Percentiles rank a stretch among this genome's conserved stretches.
Conservation (phyloP, 495 filamentous ascomycete species). For the Xylaria acuta region DNA sequence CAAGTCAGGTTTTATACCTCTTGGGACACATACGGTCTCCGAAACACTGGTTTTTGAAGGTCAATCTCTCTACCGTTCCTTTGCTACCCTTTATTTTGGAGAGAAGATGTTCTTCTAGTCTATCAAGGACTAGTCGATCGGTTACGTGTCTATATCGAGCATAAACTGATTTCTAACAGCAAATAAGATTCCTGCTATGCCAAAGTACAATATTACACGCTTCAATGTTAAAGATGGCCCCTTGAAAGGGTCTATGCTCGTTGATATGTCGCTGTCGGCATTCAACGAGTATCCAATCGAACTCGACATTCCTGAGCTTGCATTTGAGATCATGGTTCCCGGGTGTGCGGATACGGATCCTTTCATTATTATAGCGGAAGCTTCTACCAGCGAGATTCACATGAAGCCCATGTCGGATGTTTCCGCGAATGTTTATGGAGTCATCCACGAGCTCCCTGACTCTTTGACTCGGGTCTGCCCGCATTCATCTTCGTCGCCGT, state of each 20-base stretch:
- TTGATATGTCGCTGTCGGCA: conserved; percentile 72
- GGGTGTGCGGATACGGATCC: conserved; percentile 76
- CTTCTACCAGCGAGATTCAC: conserved; percentile 67
- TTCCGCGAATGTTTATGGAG: conserved; percentile 68
- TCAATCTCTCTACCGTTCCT: conserved; percentile 68
- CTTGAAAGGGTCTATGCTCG: conserved; percentile 69
- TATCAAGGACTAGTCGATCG: not conserved
- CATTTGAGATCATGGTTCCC: conserved; percentile 82
- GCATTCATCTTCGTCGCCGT: conserved; percentile 73
- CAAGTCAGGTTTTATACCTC: conserved; percentile 75
- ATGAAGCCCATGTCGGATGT: conserved; percentile 70
- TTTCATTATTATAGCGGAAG: conserved; percentile 69
- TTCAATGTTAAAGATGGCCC: conserved; percentile 77
- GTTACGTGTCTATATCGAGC: conserved; percentile 22
- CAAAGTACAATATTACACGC: conserved; percentile 75
- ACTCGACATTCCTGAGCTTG: conserved; percentile 75
- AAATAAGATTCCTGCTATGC: conserved; percentile 74
- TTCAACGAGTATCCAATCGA: conserved; percentile 76
- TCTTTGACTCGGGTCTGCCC: conserved; percentile 75
- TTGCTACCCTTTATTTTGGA: conserved; percentile 58
- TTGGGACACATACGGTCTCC: conserved; percentile 75
- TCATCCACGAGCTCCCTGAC: conserved; percentile 73
- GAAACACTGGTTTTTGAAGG: conserved; percentile 81
- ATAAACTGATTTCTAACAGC: conserved; percentile 47
- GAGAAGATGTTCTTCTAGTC: conserved; percentile 52